Conservation (phyloP, 371 early-diverging fungal genomes). For the Chytridium lagenaria region DNA sequence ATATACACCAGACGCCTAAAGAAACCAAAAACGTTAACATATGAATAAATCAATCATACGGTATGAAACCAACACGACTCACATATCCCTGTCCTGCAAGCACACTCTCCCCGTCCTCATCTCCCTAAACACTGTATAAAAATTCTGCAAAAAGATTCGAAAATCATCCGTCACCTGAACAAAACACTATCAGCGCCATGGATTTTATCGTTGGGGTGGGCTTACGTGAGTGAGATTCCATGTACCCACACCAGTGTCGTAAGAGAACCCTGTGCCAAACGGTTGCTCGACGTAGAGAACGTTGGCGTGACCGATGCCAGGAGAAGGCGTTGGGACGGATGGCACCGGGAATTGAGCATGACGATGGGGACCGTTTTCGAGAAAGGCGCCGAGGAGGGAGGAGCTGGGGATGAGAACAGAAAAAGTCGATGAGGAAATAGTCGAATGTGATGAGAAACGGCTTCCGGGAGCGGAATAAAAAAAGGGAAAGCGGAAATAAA, state of each 20-base stretch:
- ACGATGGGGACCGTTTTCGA: slow-evolving; percentile 58
- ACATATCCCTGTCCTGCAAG: slow-evolving; percentile 7
- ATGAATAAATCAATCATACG: too few species aligned
- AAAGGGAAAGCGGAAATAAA: too few species aligned
- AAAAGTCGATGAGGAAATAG: not conserved
- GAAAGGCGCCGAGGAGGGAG: slow-evolving; percentile 56
- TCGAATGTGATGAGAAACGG: not conserved
- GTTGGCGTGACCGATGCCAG: slow-evolving; percentile 48
- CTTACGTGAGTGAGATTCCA: slow-evolving; percentile 8
- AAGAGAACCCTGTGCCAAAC: slow-evolving; percentile 57
- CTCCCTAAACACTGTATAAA: slow-evolving; percentile 54
- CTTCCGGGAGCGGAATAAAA: too few species aligned
- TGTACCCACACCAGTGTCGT: slow-evolving; percentile 12
- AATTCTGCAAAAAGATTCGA: slow-evolving; percentile 48
- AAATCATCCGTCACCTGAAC: slow-evolving; percentile 25
- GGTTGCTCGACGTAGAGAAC: slow-evolving; percentile 64
- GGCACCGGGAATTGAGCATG: slow-evolving; percentile 34
- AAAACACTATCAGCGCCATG: not conserved
- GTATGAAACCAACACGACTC: too few species aligned
- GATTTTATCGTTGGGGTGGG: not conserved
- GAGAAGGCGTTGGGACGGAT: slow-evolving; percentile 30
- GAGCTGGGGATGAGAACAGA: slow-evolving; percentile 38
- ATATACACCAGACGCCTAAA: too few species aligned
- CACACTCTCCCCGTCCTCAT: slow-evolving; percentile 6
- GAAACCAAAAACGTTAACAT: too few species aligned